Base-by-base conservation (phyloP, 371 early-diverging fungal genomes). In the Mucor indicus region DNA sequence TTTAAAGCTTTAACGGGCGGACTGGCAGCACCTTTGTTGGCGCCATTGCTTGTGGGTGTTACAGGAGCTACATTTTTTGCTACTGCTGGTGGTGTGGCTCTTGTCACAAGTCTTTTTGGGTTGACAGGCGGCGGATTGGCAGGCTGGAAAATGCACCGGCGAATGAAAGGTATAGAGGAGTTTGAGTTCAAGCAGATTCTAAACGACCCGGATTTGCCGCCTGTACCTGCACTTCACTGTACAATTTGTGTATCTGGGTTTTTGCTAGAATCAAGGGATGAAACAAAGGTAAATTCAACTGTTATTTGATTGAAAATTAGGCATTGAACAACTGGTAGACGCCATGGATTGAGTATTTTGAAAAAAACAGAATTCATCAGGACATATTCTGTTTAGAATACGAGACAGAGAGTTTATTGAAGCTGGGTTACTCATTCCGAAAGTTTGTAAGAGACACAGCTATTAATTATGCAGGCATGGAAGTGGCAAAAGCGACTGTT, bases 401-500 rank as follows among this genome's bases (percentile, higher is more conserved):
- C 77, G 96, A 98, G 46, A 81, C 84, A 0, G 83, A 89, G 7
- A 80, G 76, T 3, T 64, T 96, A 46, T 68, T 82, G 23, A 77
- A 83, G 4, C 69, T 96, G 7, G 95, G 96, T 1, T 74, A 81
- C 47, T 89, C 94, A 1, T 81, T 96, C 48, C 75, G 75, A 32
- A 67, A 55, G 15, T 83, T 98, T 72, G 68, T 98, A 25, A 86
- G 85, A 1, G 83, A 85, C 16, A 90, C 93, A 48, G 90, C 92
- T 8, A 82, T 93, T 3, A 73, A 79, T 4, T 89, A 91, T 45
- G 81, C 93, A 0, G 87, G 93, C 4, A 82, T 87, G 45, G 91
- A 95, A 62, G 88, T 91, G 8, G 79, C 96, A 21, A 84, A 86
- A 60, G 84, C 86, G 42, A 95, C 96, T 0, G 86, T 94, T 23